Conservation (phyloP, 106 monocot species). For the Dendrobium huoshanense region DNA sequence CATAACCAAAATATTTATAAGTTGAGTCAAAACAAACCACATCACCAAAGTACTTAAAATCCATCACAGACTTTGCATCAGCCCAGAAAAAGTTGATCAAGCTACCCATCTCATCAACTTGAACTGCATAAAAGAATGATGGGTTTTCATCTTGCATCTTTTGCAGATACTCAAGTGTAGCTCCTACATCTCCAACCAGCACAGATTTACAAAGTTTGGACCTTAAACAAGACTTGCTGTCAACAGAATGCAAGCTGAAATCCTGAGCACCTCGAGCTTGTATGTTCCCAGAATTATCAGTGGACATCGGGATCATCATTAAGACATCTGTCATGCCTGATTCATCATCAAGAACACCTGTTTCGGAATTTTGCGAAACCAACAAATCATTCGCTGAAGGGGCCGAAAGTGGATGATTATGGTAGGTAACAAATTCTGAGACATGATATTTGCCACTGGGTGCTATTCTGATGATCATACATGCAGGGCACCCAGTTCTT, state of each 20-base stretch:
- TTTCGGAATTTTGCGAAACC: slow-evolving; percentile 16
- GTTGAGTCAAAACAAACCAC: slow-evolving; percentile 67
- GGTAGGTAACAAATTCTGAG: slow-evolving; percentile 52
- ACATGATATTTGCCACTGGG: slow-evolving; percentile 52
- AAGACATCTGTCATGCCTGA: slow-evolving; percentile 8
- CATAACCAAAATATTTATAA: slow-evolving; percentile 38
- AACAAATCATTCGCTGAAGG: slow-evolving; percentile 29
- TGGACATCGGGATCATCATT: neutral
- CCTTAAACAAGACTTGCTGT: slow-evolving; percentile 20
- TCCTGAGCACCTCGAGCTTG: slow-evolving; percentile 2
- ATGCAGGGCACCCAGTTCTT: slow-evolving; percentile 64
- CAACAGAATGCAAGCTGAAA: neutral
- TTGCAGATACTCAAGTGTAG: slow-evolving; percentile 51
- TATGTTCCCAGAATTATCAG: slow-evolving; percentile 18
- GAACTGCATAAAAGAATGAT: slow-evolving; percentile 51
- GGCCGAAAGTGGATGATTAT: slow-evolving; percentile 44
- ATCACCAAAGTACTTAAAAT: slow-evolving; percentile 64
- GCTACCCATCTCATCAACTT: slow-evolving; percentile 45
- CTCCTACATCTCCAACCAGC: slow-evolving; percentile 49
- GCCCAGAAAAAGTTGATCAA: slow-evolving; percentile 64
- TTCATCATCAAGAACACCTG: slow-evolving; percentile 20
- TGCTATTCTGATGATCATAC: slow-evolving; percentile 46
- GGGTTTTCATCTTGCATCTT: slow-evolving; percentile 57
- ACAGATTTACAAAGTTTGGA: slow-evolving; percentile 29
- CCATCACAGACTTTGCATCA: slow-evolving; percentile 58